Evolutionary conservation across 352 stramenopile species (phyloP).

Genomic region (Plasmopara muralis): DNA sequence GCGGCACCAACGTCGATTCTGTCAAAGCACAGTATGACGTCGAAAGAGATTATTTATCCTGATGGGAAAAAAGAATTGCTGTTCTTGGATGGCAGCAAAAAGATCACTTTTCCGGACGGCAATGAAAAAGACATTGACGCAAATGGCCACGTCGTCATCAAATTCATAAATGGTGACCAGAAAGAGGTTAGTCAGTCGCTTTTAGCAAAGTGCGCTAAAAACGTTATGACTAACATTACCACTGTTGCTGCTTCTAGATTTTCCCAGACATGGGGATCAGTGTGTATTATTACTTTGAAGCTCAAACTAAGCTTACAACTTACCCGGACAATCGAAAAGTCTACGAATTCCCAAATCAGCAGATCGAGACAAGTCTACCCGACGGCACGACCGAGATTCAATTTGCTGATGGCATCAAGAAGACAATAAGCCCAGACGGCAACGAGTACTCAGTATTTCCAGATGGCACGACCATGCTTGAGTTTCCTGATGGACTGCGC

Average conservation of each 20-base stretch:
- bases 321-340: constrained; percentile 91
- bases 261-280: constrained; percentile 81
- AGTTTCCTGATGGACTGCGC: constrained; percentile 56
- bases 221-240: constrained; percentile 3
- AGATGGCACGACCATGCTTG: constrained; percentile 78
- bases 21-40: constrained; percentile 16
- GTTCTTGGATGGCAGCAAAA: constrained; percentile 57
- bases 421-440: constrained; percentile 67
- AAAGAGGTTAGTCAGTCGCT: constrained; percentile 65
- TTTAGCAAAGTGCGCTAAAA: neutral
- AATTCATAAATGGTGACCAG: constrained; percentile 94
- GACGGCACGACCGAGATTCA: constrained; percentile 92
- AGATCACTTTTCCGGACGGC: constrained; percentile 87
- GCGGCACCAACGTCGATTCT: constrained; percentile 9
- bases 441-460: constrained; percentile 79
- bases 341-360: constrained; percentile 95
- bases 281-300: constrained; percentile 92
- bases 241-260: constrained; percentile 14
- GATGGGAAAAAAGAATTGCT: constrained; percentile 55
- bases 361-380: constrained; percentile 90
- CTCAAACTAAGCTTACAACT: constrained; percentile 91
- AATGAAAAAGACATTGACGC: constrained; percentile 90
- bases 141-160: constrained; percentile 84
- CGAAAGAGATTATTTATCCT: constrained; percentile 43
- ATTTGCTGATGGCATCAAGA: constrained; percentile 92